Evolutionary conservation across 2,329 filamentous ascomycete genomes (phyloP), one percentile per base, ranked within the genome.

Genomic region (Colletotrichum salicis): DNA sequence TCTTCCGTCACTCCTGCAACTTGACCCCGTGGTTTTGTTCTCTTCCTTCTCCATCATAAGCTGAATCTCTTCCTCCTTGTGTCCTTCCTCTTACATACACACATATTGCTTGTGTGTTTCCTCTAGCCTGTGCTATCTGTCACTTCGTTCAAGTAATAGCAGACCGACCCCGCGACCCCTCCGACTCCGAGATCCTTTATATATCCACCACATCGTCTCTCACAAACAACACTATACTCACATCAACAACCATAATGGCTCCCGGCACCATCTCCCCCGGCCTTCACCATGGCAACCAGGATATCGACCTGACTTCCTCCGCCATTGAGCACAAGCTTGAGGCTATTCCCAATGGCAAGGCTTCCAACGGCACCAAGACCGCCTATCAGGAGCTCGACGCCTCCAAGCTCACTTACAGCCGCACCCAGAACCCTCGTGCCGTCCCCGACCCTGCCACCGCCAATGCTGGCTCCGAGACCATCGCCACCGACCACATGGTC

Each of bases 401-500:
- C 75, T 91, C 90, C 74, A 88, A 87, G 79, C 84, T 92, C 76
- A 87, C 98, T 70, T 88, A 89, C 83, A 87, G 83, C 73, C 82
- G 83, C 75, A 89, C 86, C 67, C 80, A 82, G 56, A 82, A 78
- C 67, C 88, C 87, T 1, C 88, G 87, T 73, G 74, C 82, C 61
- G 88, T 91, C 60, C 89, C 88, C 63, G 82, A 85, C 64, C 84
- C 87, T 72, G 86, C 82, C 72, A 76, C 77, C 51, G 86, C 86
- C 76, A 83, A 82, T 75, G 68, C 85, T 62, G 86, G 85, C 75
- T 75, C 78, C 72, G 86, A 88, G 79, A 89, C 87, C 74, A 83
- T 90, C 79, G 89, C 88, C 86, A 95, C 93, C 74, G 95, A 98
- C 86, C 95, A 98, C 86, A 97, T 97, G 94, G 86, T 96, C 77